Evolutionary conservation across 2,329 filamentous ascomycete genomes (phyloP).

Genomic region (Arthrobotrys pseudoclavata): DNA sequence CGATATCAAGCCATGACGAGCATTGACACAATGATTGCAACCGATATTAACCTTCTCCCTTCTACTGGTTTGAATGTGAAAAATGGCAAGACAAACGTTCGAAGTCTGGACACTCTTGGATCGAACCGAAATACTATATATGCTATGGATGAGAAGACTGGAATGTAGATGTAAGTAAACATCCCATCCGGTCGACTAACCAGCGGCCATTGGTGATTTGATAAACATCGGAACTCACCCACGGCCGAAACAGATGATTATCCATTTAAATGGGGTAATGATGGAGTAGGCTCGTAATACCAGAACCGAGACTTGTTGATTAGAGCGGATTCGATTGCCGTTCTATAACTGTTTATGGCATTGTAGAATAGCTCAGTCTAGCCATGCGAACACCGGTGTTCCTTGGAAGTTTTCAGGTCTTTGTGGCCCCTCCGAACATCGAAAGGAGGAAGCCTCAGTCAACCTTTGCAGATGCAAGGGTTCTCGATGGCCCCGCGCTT

Average conservation of each 20-base stretch:
- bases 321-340: not conserved
- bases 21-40: not conserved
- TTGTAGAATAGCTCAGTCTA: not conserved
- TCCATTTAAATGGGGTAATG: not conserved
- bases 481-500: constrained; percentile 42
- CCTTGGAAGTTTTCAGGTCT: not conserved
- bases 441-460: constrained; percentile 19
- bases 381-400: not conserved
- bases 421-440: not conserved
- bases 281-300: not conserved
- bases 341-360: not conserved
- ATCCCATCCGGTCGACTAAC: not conserved
- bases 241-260: not conserved
- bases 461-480: constrained; percentile 53
- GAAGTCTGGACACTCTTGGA: not conserved
- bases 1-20: not conserved
- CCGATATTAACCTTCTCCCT: not conserved
- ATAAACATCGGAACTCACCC: constrained; percentile 1
- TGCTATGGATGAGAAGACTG: not conserved
- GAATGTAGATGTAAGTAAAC: not conserved
- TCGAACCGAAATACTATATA: constrained; percentile 2
- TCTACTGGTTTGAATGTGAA: constrained; percentile 1
- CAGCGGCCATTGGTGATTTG: not conserved
- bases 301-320: not conserved
- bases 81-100: not conserved